A percentile compares a stretch with the other conserved stretches of the same genome.
Evolutionary conservation across 306 rosid species (phyloP).

Genomic region (Inga oerstediana): DNA sequence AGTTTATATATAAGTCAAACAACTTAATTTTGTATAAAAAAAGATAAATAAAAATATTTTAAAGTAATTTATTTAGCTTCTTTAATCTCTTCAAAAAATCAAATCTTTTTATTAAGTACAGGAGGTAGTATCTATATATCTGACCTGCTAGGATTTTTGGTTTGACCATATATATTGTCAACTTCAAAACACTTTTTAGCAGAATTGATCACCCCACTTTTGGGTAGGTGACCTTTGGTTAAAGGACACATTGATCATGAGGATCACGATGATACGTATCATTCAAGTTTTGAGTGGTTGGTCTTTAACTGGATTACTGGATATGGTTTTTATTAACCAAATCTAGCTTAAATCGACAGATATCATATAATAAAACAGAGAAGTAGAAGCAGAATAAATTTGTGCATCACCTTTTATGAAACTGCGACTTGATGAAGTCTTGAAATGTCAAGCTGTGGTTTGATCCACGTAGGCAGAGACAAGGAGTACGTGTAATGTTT

Average conservation of each 20-base stretch:
- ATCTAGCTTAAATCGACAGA: not conserved
- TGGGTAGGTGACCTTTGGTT: slow-evolving; percentile 48
- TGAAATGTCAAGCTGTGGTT: slow-evolving; percentile 33
- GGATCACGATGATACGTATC: not conserved
- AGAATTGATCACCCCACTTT: slow-evolving; percentile 33
- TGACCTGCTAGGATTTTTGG: not conserved
- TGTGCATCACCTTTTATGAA: not conserved
- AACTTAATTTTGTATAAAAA: too few species aligned
- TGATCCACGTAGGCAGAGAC: slow-evolving; percentile 32
- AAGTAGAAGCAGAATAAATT: not conserved
- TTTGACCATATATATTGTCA: not conserved
- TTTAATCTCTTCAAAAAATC: too few species aligned
- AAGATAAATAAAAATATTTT: too few species aligned
- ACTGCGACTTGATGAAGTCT: not conserved
- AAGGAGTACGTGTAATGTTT: not conserved
- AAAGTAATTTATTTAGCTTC: too few species aligned
- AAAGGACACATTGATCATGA: not conserved
- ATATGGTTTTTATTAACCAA: not conserved
- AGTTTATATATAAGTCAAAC: too few species aligned
- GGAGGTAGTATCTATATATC: too few species aligned
- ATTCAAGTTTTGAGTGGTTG: slow-evolving; percentile 9
- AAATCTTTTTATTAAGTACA: too few species aligned
- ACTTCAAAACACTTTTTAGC: slow-evolving; percentile 17
- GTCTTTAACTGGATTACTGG: slow-evolving; percentile 24
- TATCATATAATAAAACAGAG: not conserved